Evolutionary conservation across 2,329 filamentous ascomycete genomes (phyloP).

Genomic region (Tolypocladium endophyticum): DNA sequence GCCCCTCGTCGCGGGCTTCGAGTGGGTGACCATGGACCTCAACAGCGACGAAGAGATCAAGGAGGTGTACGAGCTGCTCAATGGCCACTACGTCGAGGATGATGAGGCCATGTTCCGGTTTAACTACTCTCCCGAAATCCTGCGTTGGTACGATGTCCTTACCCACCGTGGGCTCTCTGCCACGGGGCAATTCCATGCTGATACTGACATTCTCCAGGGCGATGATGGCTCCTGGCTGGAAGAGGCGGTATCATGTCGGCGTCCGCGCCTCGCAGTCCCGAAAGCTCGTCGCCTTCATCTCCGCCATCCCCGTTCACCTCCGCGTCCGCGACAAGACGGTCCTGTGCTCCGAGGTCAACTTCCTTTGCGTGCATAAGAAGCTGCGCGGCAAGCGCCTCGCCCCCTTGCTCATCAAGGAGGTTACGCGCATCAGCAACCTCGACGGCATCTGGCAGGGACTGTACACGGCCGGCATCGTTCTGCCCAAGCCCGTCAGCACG

Average conservation of each 20-base stretch:
- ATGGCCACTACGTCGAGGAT: conserved; percentile 94
- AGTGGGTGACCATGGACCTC: conserved; percentile 89
- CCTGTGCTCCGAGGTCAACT: conserved; percentile 88
- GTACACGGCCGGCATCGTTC: conserved; percentile 84
- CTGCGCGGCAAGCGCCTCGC: conserved; percentile 85
- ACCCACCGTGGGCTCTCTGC: background rate
- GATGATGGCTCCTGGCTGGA: conserved; percentile 89
- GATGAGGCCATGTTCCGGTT: conserved; percentile 96
- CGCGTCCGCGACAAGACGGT: conserved; percentile 68
- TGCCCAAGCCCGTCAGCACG: conserved; percentile 85
- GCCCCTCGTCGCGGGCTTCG: conserved; percentile 70
- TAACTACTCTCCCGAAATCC: conserved; percentile 81
- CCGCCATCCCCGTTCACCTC: conserved; percentile 77
- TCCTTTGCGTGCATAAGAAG: conserved; percentile 97
- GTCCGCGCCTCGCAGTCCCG: conserved; percentile 74
- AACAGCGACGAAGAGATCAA: conserved; percentile 66
- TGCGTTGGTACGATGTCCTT: conserved; percentile 60
- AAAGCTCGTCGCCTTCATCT: conserved; percentile 92
- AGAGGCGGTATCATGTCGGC: conserved; percentile 87
- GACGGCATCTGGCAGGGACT: conserved; percentile 87
- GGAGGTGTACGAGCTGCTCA: conserved; percentile 85
- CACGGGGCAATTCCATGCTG: background rate
- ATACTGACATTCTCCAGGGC: conserved; percentile 50
- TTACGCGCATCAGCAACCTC: conserved; percentile 84
- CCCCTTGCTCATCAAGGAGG: conserved; percentile 93